A percentile compares a stretch with the other conserved stretches of the same genome.
Conservation (phyloP, 148 eudicot species). For the Diospyros lotus region DNA sequence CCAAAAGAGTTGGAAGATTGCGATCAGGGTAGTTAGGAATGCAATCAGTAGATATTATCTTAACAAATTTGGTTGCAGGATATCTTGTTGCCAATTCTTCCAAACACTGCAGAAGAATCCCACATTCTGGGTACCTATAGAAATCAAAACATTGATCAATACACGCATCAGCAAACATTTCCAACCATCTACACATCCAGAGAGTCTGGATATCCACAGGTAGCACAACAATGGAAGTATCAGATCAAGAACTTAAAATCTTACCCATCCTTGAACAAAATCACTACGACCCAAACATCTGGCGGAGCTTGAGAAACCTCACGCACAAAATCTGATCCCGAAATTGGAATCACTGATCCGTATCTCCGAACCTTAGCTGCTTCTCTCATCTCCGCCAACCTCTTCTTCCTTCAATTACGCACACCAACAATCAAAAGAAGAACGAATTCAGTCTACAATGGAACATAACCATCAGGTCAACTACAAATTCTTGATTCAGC, state of each 20-base stretch:
- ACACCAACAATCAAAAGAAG: constrained; percentile 6
- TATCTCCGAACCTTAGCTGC: constrained; percentile 65
- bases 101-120: constrained; percentile 59
- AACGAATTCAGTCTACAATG: background rate
- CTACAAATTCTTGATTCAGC: background rate
- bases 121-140: constrained; percentile 62
- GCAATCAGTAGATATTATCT: constrained; percentile 92
- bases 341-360: constrained; percentile 72
- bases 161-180: background rate
- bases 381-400: constrained; percentile 74
- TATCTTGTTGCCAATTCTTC: constrained; percentile 73
- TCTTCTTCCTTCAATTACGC: constrained; percentile 66
- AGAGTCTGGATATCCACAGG: background rate
- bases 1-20: constrained; percentile 90
- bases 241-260: background rate
- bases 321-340: constrained; percentile 91
- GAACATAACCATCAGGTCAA: no score
- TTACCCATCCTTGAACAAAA: constrained; percentile 92
- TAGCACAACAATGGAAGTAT: background rate
- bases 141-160: constrained; percentile 1
- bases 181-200: background rate
- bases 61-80: constrained; percentile 88
- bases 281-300: constrained; percentile 87
- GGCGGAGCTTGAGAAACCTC: constrained; percentile 94
- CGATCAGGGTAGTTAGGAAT: constrained; percentile 94